Base-by-base conservation (phyloP, 306 rosid species). In the Sophora flavescens region DNA sequence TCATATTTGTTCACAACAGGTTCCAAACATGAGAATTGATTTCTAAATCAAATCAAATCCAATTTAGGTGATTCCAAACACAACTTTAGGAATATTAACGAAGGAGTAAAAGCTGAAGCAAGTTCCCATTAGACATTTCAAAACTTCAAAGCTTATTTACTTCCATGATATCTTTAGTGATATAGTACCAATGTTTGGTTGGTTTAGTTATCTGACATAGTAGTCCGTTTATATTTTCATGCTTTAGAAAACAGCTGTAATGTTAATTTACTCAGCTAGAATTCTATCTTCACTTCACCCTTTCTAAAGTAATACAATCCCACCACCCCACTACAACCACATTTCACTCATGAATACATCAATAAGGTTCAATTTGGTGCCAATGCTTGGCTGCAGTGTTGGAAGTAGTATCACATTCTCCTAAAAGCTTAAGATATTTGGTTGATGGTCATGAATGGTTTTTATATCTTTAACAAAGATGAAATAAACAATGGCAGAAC, bases 281-380 rank as follows among this genome's bases (percentile, higher is more conserved):
- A 50, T 59, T 22, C 48, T 63, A 13, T 60, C 68, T 72, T 67
- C 38, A 58, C 68, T 50, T 32, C 30, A 53, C 41, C 47, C 38
- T 60, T 61, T 51, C 38, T 15, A 6, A 45, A 63, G 60, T 60
- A 54, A 6, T 41, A 63, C 56, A n/a, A 50, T 41, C 15, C 51
- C 22, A 35, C 26, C 22, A 76, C 72, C 30, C 12, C 28, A 16
- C 9, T 61, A 66, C 45, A 57, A 51, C 53, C 38, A 56, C 26
- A 74, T 63, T 45, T 64, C 61, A 79, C 15, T 38, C 32, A 26
- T 32, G 47, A 12, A 35, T 54, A 62, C 68, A 67, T 41, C 62
- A 57, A 72, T 65, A 72, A 67, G 64, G 72, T 59, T 60, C 10
- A 59, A 63, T 41, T 63, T 70, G 68, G 76, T 59, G 69, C 80